Base-by-base conservation (phyloP, 495 filamentous ascomycete species). In the Sphaerosporella brunnea region DNA sequence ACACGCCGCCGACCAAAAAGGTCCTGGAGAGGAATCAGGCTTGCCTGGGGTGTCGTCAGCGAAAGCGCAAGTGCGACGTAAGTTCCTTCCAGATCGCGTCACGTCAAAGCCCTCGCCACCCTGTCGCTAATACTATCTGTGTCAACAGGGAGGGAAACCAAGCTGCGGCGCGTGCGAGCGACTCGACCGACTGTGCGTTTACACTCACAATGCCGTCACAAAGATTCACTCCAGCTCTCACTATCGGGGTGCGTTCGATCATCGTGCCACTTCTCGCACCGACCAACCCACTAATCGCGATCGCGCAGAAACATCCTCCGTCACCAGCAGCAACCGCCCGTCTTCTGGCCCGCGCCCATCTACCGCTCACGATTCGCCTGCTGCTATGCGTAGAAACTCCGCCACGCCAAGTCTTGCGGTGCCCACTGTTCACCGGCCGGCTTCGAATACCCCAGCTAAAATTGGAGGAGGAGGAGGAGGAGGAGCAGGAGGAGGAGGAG, bases 1-100 rank as follows among this genome's bases (percentile, higher is more conserved):
- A 9, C 35, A 56, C 54, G 0, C 54, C 54, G 7, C 54, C 55
- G 18, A 59, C 55, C 10, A 59, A 59, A 34, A 59, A 59, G 55
- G 55, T 59, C 1, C 51, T 59, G 16, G 55, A 59, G 30, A 48
- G 55, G 4, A 59, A 59, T 45, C 55, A 59, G 36, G 55, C 55
- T 16, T 59, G 55, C 45, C 51, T 59, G 4, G 49, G 50, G 34
- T 59, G 55, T 58, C 55, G 55, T 44, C 50, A 50, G 13, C 41
- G 55, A n/a, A 59, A 59, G 40, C 47, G 55, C 23, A 59, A 59
- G 45, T 59, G 55, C 24, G 55, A 59, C 53, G 55, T 59, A 48
- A 45, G 55, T 59, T 34, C 28, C 35, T 34, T 32, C 24, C 34
- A 21, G 15, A 35, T 26, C 44, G 19, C 55, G 21, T 36, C 40